Evolutionary conservation across 1,284 basidiomycete genomes (phyloP), one percentile per base, ranked within the genome.

Genomic region (Cystobasidiaceae sp.): DNA sequence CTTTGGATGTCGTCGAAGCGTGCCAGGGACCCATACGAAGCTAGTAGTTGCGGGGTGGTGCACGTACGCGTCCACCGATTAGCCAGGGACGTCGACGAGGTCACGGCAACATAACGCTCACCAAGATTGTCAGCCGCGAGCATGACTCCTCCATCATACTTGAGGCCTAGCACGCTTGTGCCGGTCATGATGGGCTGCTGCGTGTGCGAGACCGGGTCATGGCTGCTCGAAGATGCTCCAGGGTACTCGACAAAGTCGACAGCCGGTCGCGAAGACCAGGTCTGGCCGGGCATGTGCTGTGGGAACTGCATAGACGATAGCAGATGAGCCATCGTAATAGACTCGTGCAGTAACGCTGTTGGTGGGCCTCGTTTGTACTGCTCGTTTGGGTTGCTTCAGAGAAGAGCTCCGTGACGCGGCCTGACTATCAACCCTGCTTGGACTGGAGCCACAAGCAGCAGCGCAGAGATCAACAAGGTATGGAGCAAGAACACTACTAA

Each of bases 71-170:
- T 15, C 21, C 8, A 52, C 25, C 11, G 37, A 39, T n/a, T n/a
- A n/a, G n/a, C n/a, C 15, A 15, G 8, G 11, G 32, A 15, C 37
- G 23, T 19, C 28, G 32, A 17, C 21, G 32, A n/a, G n/a, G n/a
- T n/a, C n/a, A n/a, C n/a, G n/a, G 48, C 39, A 33, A 7, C n/a
- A n/a, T n/a, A n/a, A n/a, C n/a, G 72, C 71, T 69, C 75, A 93
- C 92, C 92, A 55, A 98, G 86, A 72, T 89, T 97, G 81, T 99
- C 94, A 34, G 96, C 91, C n/a, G 96, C 93, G 81, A 99, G 86
- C 91, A 99, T 97, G 71, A 98, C 86, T 2, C 96, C 94, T 73
- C 91, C 92, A 77, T 93, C 92, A 83, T 85, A 98, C 78, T 89
- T 89, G 76, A 98, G 82, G 5, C 89, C 96, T 39, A 98, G 83